Conservation (phyloP, 257 asterid species). For the Jacaranda copaia region DNA sequence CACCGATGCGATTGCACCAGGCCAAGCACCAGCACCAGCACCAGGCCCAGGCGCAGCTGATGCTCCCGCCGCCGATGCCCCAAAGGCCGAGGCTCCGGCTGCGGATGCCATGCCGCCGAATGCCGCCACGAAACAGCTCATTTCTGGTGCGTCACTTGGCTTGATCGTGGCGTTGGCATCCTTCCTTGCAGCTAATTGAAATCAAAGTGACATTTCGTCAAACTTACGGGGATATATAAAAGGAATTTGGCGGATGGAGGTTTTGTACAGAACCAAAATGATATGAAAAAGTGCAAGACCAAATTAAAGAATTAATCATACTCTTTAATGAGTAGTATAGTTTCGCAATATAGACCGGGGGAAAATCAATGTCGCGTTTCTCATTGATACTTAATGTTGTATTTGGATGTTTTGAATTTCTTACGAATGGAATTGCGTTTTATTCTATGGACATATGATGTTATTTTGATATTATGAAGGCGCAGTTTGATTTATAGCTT, state of each 20-base stretch:
- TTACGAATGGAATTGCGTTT: too few species aligned
- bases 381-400: too few species aligned
- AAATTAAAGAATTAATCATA: too few species aligned
- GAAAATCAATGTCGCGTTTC: too few species aligned
- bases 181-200: slow-evolving; percentile 30
- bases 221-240: not conserved
- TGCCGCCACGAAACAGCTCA: slow-evolving; percentile 28
- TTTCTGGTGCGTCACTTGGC: slow-evolving; percentile 35
- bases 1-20: not conserved
- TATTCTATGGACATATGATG: too few species aligned
- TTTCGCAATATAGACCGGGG: too few species aligned
- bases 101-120: too few species aligned
- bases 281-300: too few species aligned
- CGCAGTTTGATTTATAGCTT: too few species aligned
- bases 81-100: slow-evolving; percentile 18
- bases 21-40: not conserved
- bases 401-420: too few species aligned
- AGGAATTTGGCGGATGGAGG: not conserved
- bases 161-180: slow-evolving; percentile 39
- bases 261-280: not conserved
- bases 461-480: too few species aligned
- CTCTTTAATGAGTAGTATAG: too few species aligned
- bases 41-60: not conserved
- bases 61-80: slow-evolving; percentile 26
- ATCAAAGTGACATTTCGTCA: slow-evolving; percentile 5